A percentile compares a stretch with the other conserved stretches of the same genome.
These are phyloP conservation scores for Cruciata laevipes DNA, from an alignment of 257 asterid species.

Conservation along the genomic window DNA sequence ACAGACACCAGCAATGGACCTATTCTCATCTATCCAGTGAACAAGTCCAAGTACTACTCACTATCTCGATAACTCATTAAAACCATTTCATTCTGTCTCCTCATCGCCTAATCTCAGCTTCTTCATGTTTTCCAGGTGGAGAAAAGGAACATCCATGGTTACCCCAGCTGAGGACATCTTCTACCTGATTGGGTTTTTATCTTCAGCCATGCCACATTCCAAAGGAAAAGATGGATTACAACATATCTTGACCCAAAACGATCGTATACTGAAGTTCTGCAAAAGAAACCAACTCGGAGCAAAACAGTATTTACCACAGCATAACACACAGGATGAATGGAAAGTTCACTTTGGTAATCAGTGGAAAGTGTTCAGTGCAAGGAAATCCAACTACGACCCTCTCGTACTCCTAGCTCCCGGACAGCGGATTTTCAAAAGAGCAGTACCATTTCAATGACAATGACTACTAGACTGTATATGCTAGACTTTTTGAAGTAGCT, in stretches of 20 bases:
- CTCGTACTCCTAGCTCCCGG: constrained; percentile 91
- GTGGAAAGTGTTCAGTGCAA: constrained; percentile 62
- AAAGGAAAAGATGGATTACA: constrained; percentile 60
- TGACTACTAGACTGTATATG: constrained; percentile 16
- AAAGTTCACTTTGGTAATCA: constrained; percentile 64
- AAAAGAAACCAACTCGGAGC: constrained; percentile 44
- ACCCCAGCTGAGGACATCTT: constrained; percentile 75
- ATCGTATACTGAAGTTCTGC: constrained; percentile 48
- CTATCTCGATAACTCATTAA: constrained; percentile 4
- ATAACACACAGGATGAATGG: constrained; percentile 71
- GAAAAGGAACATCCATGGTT: constrained; percentile 59
- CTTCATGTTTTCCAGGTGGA: constrained; percentile 52
- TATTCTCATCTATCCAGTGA: constrained; percentile 76
- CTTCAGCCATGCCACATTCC: constrained; percentile 69
- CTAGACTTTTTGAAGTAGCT: constrained; percentile 7
- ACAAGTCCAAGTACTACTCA: constrained; percentile 57
- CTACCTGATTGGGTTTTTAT: constrained; percentile 68
- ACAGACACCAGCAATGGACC: constrained; percentile 84
- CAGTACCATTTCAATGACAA: constrained; percentile 27
- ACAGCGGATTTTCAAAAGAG: constrained; percentile 62
- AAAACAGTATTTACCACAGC: constrained; percentile 82
- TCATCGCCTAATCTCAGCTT: constrained; percentile 5
- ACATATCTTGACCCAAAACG: constrained; percentile 49
- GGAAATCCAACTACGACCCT: constrained; percentile 76
- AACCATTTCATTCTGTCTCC: background rate